Conservation (phyloP, 208 protist genomes). For the Jaenimonas drosophilae region DNA sequence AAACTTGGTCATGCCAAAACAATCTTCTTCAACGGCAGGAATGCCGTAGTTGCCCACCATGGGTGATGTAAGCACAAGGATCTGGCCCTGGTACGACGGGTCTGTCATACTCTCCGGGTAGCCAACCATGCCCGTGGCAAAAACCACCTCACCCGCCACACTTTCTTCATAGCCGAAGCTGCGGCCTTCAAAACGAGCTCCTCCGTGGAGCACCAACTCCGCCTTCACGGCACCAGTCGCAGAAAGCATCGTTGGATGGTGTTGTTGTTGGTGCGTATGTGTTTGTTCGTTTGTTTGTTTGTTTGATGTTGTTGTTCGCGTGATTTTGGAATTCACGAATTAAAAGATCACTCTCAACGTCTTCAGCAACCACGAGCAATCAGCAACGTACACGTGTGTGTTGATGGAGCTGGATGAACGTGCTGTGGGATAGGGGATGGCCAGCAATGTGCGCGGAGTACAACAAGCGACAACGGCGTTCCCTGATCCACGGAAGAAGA, state of each 20-base stretch:
- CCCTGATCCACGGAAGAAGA: too few relatives aligned
- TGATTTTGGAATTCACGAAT: background rate
- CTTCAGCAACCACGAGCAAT: too few relatives aligned
- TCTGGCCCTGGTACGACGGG: constrained; percentile 97
- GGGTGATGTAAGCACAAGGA: constrained; percentile 96
- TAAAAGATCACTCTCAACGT: background rate
- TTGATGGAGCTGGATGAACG: too few relatives aligned
- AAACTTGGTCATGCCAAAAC: constrained; percentile 90
- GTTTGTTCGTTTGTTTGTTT: background rate
- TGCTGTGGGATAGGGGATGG: too few relatives aligned
- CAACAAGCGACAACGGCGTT: too few relatives aligned
- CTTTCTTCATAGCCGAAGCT: constrained; percentile 94
- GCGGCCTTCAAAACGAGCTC: constrained; percentile 88
- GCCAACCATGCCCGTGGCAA: constrained; percentile 93
- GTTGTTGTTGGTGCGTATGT: constrained; percentile 1
- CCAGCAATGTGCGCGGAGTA: too few relatives aligned
- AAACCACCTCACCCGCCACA: constrained; percentile 87
- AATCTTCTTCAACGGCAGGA: constrained; percentile 81
- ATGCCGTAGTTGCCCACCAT: constrained; percentile 98
- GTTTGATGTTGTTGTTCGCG: background rate
- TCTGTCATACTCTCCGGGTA: constrained; percentile 94
- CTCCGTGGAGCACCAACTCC: constrained; percentile 91
- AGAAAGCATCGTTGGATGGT: too few relatives aligned
- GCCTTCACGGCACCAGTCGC: too few relatives aligned
- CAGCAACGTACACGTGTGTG: background rate